Conservation (phyloP, 768 basidiomycete genomes). For the Chlorophyllum brunneum region DNA sequence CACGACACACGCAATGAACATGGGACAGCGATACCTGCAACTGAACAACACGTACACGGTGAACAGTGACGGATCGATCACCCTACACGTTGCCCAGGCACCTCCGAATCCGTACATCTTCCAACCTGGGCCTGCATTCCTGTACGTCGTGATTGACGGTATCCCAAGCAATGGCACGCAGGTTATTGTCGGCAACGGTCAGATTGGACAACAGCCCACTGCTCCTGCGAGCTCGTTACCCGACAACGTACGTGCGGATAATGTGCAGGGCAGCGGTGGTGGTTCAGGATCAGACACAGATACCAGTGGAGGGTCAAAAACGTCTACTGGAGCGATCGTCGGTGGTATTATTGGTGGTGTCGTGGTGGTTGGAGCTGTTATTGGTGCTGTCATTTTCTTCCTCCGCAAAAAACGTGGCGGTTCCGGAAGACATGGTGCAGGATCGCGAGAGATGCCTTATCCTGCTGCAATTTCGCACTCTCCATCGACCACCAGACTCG, state of each 20-base stretch:
- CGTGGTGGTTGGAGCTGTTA: constrained; percentile 46
- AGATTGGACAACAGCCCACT: constrained; percentile 68
- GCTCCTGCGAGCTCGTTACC: constrained; percentile 43
- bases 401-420: constrained; percentile 12
- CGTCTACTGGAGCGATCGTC: constrained; percentile 41
- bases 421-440: neutral
- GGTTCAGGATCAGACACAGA: constrained; percentile 13
- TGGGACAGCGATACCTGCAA: constrained; percentile 79
- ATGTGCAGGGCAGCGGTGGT: constrained; percentile 37
- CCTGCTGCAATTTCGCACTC: constrained; percentile 23
- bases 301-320: constrained; percentile 16
- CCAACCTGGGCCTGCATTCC: constrained; percentile 82
- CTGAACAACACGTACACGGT: constrained; percentile 85
- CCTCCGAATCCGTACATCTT: constrained; percentile 85
- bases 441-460: constrained; percentile 11
- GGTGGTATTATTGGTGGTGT: constrained; percentile 51
- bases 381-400: constrained; percentile 14
- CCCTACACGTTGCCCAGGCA: constrained; percentile 75
- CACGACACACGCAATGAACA: constrained; percentile 85
- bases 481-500: no score
- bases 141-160: constrained; percentile 82
- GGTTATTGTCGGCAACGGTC: constrained; percentile 77
- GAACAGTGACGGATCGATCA: constrained; percentile 70
- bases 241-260: constrained; percentile 39
- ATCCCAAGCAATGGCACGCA: constrained; percentile 78